Conservation (phyloP, 1,284 basidiomycete species). For the Cryptococcus jaspeensis region DNA sequence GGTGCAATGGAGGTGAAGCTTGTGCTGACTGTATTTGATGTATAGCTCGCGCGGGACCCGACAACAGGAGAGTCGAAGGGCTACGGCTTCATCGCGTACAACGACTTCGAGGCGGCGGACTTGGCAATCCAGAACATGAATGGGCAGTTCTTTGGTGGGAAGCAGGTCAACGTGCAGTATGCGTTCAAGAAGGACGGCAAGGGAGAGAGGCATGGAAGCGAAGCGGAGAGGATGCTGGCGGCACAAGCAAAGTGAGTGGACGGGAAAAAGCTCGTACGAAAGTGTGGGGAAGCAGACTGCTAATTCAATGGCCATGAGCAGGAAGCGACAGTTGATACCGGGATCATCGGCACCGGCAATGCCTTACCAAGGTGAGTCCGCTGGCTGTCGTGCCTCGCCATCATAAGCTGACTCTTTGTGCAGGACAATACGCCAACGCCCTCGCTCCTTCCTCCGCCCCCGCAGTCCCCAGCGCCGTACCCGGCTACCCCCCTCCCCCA, state of each 20-base stretch:
- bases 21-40: neutral
- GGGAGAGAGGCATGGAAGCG: slow-evolving; percentile 92
- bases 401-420: neutral
- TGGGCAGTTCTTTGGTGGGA: slow-evolving; percentile 96
- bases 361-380: slow-evolving; percentile 48
- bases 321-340: slow-evolving; percentile 39
- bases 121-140: slow-evolving; percentile 96
- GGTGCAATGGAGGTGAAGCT: neutral
- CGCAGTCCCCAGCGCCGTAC: slow-evolving; percentile 63
- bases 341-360: slow-evolving; percentile 41
- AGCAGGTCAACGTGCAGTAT: slow-evolving; percentile 92
- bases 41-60: slow-evolving; percentile 86
- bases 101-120: slow-evolving; percentile 95
- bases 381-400: neutral
- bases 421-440: slow-evolving; percentile 83
- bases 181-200: slow-evolving; percentile 99
- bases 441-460: slow-evolving; percentile 57
- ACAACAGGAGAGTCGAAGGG: slow-evolving; percentile 83
- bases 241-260: slow-evolving; percentile 71
- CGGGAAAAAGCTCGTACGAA: too few species aligned
- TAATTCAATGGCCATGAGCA: slow-evolving; percentile 6
- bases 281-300: neutral
- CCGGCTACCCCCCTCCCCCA: slow-evolving; percentile 45
- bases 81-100: slow-evolving; percentile 95
- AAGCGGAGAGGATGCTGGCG: slow-evolving; percentile 90